Base-by-base conservation (phyloP, 495 filamentous ascomycete genomes). In the Tuber microsphaerosporum region DNA sequence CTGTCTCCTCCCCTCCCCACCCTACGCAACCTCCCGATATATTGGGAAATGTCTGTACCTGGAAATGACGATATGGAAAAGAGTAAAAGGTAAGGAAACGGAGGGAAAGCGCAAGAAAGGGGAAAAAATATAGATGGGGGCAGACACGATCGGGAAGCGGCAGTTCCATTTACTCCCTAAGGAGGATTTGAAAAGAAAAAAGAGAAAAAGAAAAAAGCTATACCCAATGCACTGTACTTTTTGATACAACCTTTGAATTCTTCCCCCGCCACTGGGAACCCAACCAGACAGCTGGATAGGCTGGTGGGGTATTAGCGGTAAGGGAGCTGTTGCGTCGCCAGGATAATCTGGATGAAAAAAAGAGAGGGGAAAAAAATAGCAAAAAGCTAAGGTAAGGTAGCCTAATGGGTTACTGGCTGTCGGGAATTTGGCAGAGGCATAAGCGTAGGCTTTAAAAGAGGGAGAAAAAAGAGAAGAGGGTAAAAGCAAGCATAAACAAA, bases 401-500 rank as follows among this genome's bases (percentile, higher is more conserved):
- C 39, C 5, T 41, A 45, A 78, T 68, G 51, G 37, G 43, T 65
- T 65, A 31, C 26, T 65, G 2, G 56, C 3, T 31, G n/a, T 65
- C 56, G 16, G 56, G 56, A 16, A 31, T 65, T 31, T 65, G n/a
- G 56, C 56, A 65, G 56, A 31, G 56, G 56, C 56, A 65, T 31
- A n/a, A 65, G 56, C n/a, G 56, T 9, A 42, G 22, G 43, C 20
- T 44, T 44, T 41, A 71, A 65, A 71, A 44, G 56, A 65, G 56
- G 56, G 56, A 65, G 31, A 46, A 74, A 65, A 78, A 42, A 41
- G 37, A 31, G 14, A 19, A 69, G 71, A n/a, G 22, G 75, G 72
- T 51, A 79, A 78, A 75, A 56, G 39, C 22, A 70, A 75, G 70
- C 48, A 34, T 77, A 70, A 69, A 26, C 31, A 75, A 80, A 71